These are phyloP conservation scores for Fusarium xyrophilum DNA, from an alignment of 2,329 filamentous ascomycete genomes.

Conservation along the genomic window DNA sequence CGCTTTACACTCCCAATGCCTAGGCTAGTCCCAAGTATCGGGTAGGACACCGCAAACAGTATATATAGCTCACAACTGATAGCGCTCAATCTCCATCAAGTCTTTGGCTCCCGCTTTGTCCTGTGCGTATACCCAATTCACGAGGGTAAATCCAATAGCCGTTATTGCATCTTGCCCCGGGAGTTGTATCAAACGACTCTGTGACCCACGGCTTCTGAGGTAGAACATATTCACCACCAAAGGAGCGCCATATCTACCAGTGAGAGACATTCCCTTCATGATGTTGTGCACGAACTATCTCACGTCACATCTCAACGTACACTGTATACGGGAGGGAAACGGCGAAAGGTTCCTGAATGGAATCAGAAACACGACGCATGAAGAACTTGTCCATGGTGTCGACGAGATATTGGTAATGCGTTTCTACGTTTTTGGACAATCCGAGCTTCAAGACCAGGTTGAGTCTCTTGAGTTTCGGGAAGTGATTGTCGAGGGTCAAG, in stretches of 20 bases:
- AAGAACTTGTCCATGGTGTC: background rate
- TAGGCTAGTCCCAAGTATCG: background rate
- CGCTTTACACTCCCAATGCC: background rate
- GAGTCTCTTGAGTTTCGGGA: background rate
- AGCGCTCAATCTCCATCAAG: background rate
- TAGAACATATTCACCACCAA: background rate
- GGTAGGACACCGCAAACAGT: background rate
- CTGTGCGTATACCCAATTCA: background rate
- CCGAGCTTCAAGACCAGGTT: background rate
- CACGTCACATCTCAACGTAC: accelerated
- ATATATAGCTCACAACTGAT: background rate
- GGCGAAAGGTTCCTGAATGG: background rate
- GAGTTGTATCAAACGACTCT: background rate
- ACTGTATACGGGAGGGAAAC: background rate
- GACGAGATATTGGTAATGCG: background rate
- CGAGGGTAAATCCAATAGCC: background rate
- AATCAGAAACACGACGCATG: background rate
- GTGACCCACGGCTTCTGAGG: background rate
- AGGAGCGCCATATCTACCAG: background rate
- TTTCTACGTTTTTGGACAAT: background rate
- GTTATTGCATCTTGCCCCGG: background rate
- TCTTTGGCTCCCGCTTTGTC: background rate
- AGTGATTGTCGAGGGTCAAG: background rate
- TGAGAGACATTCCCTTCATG: accelerated
- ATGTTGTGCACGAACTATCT: background rate